A percentile compares a stretch with the other conserved stretches of the same genome.
phyloP scores from a whole-genome alignment of 495 filamentous ascomycete species.

The Eremomyces bilateralis region DNA sequence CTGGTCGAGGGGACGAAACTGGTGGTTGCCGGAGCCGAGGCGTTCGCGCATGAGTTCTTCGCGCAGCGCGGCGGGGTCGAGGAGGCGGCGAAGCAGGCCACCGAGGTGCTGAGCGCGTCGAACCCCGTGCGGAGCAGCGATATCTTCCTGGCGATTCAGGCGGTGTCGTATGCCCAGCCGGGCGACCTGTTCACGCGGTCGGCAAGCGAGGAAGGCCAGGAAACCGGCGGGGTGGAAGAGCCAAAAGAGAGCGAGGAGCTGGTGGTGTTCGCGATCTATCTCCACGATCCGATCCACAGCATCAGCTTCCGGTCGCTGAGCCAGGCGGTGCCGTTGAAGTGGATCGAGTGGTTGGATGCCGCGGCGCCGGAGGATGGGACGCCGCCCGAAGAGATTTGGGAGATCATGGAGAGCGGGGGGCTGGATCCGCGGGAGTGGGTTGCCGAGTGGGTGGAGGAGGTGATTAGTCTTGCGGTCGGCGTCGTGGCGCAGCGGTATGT shows the following conservation, averaged over 20 bases:
- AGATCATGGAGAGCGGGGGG: slow-evolving; percentile 72
- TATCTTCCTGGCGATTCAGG: slow-evolving; percentile 87
- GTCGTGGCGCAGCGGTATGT: slow-evolving; percentile 93
- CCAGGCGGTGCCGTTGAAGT: slow-evolving; percentile 63
- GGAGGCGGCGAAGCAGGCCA: slow-evolving; percentile 53
- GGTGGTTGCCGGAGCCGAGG: slow-evolving; percentile 65
- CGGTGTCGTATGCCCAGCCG: slow-evolving; percentile 38
- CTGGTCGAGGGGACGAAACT: slow-evolving; percentile 76
- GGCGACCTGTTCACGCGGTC: slow-evolving; percentile 42
- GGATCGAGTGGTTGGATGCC: slow-evolving; percentile 85
- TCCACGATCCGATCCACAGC: slow-evolving; percentile 80
- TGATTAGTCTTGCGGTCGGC: slow-evolving; percentile 56
- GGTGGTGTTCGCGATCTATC: slow-evolving; percentile 70
- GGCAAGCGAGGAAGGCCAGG: slow-evolving; percentile 20
- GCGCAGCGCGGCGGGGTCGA: slow-evolving; percentile 55
- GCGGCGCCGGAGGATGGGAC: slow-evolving; percentile 18
- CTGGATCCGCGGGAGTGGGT: slow-evolving; percentile 95
- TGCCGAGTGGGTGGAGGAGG: slow-evolving; percentile 89
- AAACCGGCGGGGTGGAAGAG: slow-evolving; percentile 31
- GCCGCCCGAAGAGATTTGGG: slow-evolving; percentile 63
- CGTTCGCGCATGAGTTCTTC: slow-evolving; percentile 68
- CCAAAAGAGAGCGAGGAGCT: slow-evolving; percentile 30
- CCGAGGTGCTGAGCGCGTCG: slow-evolving; percentile 48
- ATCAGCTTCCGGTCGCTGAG: slow-evolving; percentile 72
- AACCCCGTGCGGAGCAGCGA: slow-evolving; percentile 85